Conservation (phyloP, 2,329 filamentous ascomycete species). For the Microcera coccophila region DNA sequence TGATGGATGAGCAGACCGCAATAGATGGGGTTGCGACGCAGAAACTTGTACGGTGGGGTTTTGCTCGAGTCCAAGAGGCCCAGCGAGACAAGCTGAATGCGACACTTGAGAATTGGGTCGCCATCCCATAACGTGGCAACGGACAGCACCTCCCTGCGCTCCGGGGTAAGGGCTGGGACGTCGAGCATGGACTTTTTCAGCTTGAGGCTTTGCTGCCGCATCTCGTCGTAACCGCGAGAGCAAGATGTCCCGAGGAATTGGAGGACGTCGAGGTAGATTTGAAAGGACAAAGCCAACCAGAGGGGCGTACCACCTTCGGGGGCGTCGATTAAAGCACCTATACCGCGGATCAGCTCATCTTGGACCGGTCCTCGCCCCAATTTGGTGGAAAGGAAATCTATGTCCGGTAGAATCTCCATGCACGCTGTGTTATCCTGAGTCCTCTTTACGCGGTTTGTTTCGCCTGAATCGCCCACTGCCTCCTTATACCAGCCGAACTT, state of each 20-base stretch:
- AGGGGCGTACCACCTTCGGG: no score
- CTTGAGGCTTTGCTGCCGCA: slow-evolving; percentile 12
- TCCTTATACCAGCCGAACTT: slow-evolving; percentile 19
- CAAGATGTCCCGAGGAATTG: slow-evolving; percentile 8
- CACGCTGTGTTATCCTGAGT: slow-evolving; percentile 13
- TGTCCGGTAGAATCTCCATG: slow-evolving; percentile 10
- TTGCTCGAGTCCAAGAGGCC: background rate
- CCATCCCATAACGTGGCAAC: slow-evolving; percentile 11
- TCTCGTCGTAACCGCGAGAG: background rate
- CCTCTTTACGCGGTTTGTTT: slow-evolving; percentile 7
- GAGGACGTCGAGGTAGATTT: slow-evolving; percentile 19
- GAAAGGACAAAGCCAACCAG: no score
- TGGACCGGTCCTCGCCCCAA: no score
- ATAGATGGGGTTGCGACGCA: slow-evolving; percentile 18
- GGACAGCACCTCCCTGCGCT: slow-evolving; percentile 6
- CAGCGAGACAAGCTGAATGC: background rate
- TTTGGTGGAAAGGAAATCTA: no score
- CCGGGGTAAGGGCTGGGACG: slow-evolving; percentile 1
- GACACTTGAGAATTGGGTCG: slow-evolving; percentile 9
- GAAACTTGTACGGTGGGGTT: slow-evolving; percentile 10
- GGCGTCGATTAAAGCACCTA: no score
- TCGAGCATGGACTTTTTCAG: slow-evolving; percentile 15
- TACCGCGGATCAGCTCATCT: no score
- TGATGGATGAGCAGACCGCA: slow-evolving; percentile 20
- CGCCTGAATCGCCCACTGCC: background rate